A percentile compares a stretch with the other conserved stretches of the same genome.
phyloP scores from a whole-genome alignment of 106 monocot genomes.

The Allium sativum region DNA sequence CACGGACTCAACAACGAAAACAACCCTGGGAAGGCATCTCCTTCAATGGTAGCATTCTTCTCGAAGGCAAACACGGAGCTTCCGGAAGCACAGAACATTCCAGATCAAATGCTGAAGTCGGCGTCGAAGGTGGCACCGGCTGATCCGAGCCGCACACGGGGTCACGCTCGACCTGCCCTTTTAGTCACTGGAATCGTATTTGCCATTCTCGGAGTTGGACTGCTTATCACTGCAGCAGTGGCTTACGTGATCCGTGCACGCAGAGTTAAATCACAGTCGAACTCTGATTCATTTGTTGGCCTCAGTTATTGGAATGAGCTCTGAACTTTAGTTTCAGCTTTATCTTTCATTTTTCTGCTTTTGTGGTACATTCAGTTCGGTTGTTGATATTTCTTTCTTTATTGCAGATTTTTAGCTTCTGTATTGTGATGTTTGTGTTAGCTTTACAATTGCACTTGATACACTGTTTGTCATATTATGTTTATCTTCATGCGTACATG shows the following conservation, averaged over 20 bases:
- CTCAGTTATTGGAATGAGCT: not conserved
- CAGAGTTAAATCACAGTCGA: not conserved
- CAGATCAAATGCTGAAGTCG: not conserved
- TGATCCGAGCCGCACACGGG: not conserved
- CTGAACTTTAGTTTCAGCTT: too few relatives aligned
- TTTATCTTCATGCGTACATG: too few relatives aligned
- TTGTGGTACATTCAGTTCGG: too few relatives aligned
- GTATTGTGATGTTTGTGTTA: too few relatives aligned
- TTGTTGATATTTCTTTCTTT: too few relatives aligned
- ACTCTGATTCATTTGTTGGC: slow-evolving; percentile 1
- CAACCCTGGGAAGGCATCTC: slow-evolving; percentile 1
- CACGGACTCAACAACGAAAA: slow-evolving; percentile 3
- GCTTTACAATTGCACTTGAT: too few relatives aligned
- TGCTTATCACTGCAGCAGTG: not conserved
- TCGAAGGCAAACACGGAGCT: slow-evolving; percentile 1
- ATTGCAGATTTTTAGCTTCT: too few relatives aligned
- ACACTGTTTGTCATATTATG: too few relatives aligned
- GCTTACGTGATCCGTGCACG: slow-evolving; percentile 8
- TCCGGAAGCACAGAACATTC: slow-evolving; percentile 5
- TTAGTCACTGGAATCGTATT: slow-evolving; percentile 1
- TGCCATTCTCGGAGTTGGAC: not conserved
- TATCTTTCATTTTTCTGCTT: too few relatives aligned
- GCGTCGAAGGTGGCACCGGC: not conserved
- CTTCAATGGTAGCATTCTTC: slow-evolving; percentile 6
- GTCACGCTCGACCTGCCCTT: not conserved